Conservation (phyloP, 192 early-diverging fungal species). For the Coemansia sp. region DNA sequence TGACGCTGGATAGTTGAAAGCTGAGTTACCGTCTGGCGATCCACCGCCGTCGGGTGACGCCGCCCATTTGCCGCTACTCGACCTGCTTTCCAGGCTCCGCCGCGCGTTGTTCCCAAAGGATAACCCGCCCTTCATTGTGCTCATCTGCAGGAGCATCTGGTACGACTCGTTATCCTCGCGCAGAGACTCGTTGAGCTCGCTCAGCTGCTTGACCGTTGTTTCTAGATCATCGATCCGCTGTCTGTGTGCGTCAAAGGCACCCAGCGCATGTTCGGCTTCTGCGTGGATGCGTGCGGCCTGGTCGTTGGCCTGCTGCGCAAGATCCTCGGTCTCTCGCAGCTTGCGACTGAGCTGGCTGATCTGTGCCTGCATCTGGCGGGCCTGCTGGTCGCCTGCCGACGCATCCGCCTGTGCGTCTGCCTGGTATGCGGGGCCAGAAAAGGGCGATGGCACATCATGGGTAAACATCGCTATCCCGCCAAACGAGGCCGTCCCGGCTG, state of each 20-base stretch:
- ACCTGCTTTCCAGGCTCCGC: conserved; percentile 49
- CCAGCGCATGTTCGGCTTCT: conserved; percentile 32
- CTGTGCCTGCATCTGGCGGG: conserved; percentile 18
- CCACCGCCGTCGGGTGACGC: conserved; percentile 19
- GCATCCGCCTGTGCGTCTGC: not conserved
- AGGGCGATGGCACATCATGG: conserved; percentile 26
- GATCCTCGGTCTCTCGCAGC: conserved; percentile 37
- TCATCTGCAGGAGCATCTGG: conserved; percentile 79
- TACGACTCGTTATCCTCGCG: conserved; percentile 84
- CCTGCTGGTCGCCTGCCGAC: not conserved
- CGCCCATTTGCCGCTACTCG: conserved; percentile 38
- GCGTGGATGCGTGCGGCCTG: conserved; percentile 29
- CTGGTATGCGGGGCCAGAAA: not conserved
- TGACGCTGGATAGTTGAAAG: conserved; percentile 7
- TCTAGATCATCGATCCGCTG: conserved; percentile 56
- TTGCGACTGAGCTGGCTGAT: conserved; percentile 37
- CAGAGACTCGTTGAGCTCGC: conserved; percentile 68
- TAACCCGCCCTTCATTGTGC: conserved; percentile 79
- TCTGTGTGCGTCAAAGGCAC: conserved; percentile 20
- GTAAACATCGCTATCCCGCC: conserved; percentile 29
- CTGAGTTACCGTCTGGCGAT: not conserved
- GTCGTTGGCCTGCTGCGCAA: conserved; percentile 28
- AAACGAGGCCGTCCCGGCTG: conserved; percentile 4
- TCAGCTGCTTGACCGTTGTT: conserved; percentile 61
- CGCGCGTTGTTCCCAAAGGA: conserved; percentile 49